Evolutionary conservation across 164 flowering plant genomes (phyloP).

Genomic region (Macadamia integrifolia): DNA sequence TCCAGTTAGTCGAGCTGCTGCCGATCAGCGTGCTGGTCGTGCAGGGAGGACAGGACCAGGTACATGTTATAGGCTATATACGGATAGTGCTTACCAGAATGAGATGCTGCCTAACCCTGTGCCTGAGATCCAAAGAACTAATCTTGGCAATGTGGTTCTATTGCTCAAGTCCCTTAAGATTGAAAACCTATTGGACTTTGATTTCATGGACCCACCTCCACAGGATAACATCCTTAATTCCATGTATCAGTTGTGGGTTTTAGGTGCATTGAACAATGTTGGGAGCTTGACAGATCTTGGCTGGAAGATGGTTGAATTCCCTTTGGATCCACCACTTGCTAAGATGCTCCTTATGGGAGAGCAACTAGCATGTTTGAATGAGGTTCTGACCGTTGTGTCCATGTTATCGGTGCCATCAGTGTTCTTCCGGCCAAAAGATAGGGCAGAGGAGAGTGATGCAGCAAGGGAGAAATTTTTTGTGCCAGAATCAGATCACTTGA

Average conservation of each 20-base stretch:
- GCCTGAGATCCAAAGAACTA: slow-evolving; percentile 91
- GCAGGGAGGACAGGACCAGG: slow-evolving; percentile 98
- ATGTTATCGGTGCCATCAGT: slow-evolving; percentile 98
- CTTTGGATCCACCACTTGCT: slow-evolving; percentile 91
- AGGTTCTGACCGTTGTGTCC: slow-evolving; percentile 83
- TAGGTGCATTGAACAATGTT: slow-evolving; percentile 81
- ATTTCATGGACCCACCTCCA: slow-evolving; percentile 99
- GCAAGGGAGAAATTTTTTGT: slow-evolving; percentile 87
- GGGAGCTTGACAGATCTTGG: slow-evolving; percentile 78
- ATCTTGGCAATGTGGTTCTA: slow-evolving; percentile 85
- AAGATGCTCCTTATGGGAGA: slow-evolving; percentile 90
- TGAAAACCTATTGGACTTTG: slow-evolving; percentile 80
- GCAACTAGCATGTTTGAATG: slow-evolving; percentile 60
- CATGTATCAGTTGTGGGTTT: slow-evolving; percentile 90
- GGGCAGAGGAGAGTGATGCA: slow-evolving; percentile 89
- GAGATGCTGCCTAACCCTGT: slow-evolving; percentile 87
- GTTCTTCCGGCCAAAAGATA: slow-evolving; percentile 84
- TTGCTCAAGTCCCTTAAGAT: slow-evolving; percentile 78
- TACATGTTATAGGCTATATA: slow-evolving; percentile 76
- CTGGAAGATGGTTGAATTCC: slow-evolving; percentile 96
- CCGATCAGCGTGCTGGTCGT: slow-evolving; percentile 91
- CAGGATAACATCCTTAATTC: slow-evolving; percentile 89
- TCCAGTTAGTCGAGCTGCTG: slow-evolving; percentile 88
- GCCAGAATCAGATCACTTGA: slow-evolving; percentile 90
- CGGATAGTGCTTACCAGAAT: slow-evolving; percentile 73